Percentiles rank a stretch among this genome's conserved stretches.
These are phyloP conservation scores for Austropuccinia psidii DNA, from an alignment of 1,284 basidiomycete species.

Conservation along the genomic window DNA sequence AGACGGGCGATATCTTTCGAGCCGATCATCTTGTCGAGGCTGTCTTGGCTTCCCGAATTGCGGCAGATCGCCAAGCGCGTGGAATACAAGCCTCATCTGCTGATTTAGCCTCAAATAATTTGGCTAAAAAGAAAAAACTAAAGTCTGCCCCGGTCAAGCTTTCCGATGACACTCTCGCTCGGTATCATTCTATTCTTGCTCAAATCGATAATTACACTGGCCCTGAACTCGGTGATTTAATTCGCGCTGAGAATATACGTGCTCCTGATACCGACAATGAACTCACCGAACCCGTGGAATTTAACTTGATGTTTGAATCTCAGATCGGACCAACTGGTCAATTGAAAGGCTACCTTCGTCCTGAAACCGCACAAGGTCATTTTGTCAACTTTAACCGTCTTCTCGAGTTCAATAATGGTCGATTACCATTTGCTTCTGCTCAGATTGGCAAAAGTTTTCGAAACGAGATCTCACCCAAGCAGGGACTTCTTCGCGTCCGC, in stretches of 20 bases:
- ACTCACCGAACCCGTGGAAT: slow-evolving; percentile 83
- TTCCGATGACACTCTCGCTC: slow-evolving; percentile 63
- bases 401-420: slow-evolving; percentile 96
- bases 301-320: slow-evolving; percentile 98
- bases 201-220: slow-evolving; percentile 97
- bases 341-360: slow-evolving; percentile 90
- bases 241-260: slow-evolving; percentile 69
- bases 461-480: slow-evolving; percentile 95
- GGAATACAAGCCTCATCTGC: slow-evolving; percentile 55
- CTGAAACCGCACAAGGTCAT: slow-evolving; percentile 97
- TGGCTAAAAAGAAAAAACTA: slow-evolving; percentile 73
- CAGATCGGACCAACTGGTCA: slow-evolving; percentile 97
- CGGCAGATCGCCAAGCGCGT: slow-evolving; percentile 86
- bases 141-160: slow-evolving; percentile 69
- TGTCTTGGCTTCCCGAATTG: slow-evolving; percentile 81
- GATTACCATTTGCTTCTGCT: slow-evolving; percentile 91
- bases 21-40: slow-evolving; percentile 95
- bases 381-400: slow-evolving; percentile 98
- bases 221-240: slow-evolving; percentile 76
- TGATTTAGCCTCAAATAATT: slow-evolving; percentile 59
- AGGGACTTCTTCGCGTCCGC: slow-evolving; percentile 85
- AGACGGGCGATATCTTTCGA: slow-evolving; percentile 91
- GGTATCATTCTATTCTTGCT: slow-evolving; percentile 76
- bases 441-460: slow-evolving; percentile 95
- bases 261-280: slow-evolving; percentile 91